These are phyloP conservation scores for Fusarium luffae DNA, from an alignment of 2,329 filamentous ascomycete genomes.

Conservation along the genomic window DNA sequence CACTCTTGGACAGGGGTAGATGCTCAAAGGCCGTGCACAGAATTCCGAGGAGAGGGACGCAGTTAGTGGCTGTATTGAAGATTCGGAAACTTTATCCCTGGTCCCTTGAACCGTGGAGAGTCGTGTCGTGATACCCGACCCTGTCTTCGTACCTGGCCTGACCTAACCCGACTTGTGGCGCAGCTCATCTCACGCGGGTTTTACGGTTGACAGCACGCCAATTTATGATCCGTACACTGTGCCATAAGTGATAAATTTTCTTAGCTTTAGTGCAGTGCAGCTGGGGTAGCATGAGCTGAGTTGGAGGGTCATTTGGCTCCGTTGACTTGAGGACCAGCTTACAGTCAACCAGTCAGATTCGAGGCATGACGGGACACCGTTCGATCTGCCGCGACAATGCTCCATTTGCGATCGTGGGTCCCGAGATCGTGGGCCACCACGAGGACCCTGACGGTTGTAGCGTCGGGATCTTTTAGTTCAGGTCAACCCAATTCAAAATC, in stretches of 20 bases:
- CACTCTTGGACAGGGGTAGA: neutral
- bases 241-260: neutral
- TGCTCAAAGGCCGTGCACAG: neutral
- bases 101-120: neutral
- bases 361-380: constrained; percentile 17
- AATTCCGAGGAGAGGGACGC: neutral
- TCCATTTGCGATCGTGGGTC: constrained; percentile 40
- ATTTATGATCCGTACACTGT: neutral
- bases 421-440: constrained; percentile 38
- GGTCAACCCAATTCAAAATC: constrained; percentile 6
- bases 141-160: constrained; percentile 2
- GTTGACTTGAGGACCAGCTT: neutral
- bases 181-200: neutral
- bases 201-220: neutral
- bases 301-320: neutral
- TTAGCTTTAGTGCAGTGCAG: neutral
- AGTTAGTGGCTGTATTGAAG: constrained; percentile 10
- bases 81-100: constrained; percentile 25
- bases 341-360: constrained; percentile 6
- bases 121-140: constrained; percentile 3
- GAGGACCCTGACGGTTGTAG: constrained; percentile 42
- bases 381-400: constrained; percentile 27
- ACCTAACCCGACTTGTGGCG: constrained; percentile 10
- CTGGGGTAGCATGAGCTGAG: neutral
- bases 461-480: constrained; percentile 33